phyloP scores from a whole-genome alignment of 306 rosid species.

The Sindora glabra region DNA sequence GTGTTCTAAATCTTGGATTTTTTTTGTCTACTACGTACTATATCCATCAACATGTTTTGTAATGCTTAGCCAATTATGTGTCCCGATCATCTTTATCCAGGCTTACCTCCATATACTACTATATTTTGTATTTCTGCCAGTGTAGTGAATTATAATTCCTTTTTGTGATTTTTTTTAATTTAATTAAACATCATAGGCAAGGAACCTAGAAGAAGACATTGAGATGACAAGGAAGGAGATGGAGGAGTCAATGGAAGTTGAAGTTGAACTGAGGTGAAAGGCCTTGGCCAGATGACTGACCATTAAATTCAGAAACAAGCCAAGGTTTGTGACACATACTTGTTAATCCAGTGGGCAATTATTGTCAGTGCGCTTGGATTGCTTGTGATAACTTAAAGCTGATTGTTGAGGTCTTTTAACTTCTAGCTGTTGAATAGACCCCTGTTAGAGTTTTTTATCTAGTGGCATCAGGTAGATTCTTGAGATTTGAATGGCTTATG shows the following conservation, averaged over 20 bases:
- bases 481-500: no score
- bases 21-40: neutral
- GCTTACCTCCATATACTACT: neutral
- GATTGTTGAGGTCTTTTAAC: no score
- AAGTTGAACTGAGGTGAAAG: slow-evolving; percentile 80
- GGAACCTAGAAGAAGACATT: slow-evolving; percentile 65
- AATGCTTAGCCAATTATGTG: neutral
- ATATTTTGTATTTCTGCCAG: neutral
- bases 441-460: no score
- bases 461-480: no score
- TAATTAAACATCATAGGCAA: slow-evolving; percentile 43
- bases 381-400: no score
- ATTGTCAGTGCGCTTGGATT: neutral
- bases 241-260: slow-evolving; percentile 88
- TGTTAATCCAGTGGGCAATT: neutral
- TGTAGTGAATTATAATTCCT: neutral
- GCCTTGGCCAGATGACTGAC: slow-evolving; percentile 90
- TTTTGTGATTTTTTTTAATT: no score
- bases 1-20: neutral
- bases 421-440: no score
- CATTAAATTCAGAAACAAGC: slow-evolving; percentile 95
- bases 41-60: neutral
- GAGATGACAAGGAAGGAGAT: slow-evolving; percentile 76
- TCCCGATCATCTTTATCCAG: neutral
- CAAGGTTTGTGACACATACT: slow-evolving; percentile 48